Evolutionary conservation across 1,284 basidiomycete genomes (phyloP).

Genomic region (Inonotus hispidus): DNA sequence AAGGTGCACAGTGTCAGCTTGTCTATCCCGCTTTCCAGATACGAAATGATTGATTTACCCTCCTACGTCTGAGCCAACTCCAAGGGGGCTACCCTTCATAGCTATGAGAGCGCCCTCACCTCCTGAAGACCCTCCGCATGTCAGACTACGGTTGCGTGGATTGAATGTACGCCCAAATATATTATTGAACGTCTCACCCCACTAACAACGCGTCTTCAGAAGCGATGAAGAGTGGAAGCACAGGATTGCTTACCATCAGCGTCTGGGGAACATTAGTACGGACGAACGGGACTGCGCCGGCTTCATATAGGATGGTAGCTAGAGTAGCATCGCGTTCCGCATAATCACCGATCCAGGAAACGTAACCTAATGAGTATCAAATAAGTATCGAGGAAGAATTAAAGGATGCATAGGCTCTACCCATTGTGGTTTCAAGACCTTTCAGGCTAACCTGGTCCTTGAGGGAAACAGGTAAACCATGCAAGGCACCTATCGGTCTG

Average conservation of each 20-base stretch:
- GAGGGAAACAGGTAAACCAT: conserved; percentile 60
- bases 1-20: neutral
- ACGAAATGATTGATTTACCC: conserved; percentile 33
- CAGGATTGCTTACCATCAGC: conserved; percentile 39
- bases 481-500: conserved; percentile 48
- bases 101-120: conserved; percentile 54
- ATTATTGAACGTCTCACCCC: conserved; percentile 55
- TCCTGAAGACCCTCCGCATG: conserved; percentile 56
- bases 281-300: conserved; percentile 64
- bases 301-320: conserved; percentile 53
- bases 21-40: too few relatives aligned
- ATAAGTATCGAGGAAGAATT: neutral
- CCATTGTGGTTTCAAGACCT: conserved; percentile 48
- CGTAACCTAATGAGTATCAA: conserved; percentile 46
- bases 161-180: conserved; percentile 70
- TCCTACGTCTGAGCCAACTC: conserved; percentile 68
- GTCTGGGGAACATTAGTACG: conserved; percentile 71
- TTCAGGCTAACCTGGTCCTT: conserved; percentile 56
- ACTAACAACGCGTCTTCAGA: conserved; percentile 32
- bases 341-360: conserved; percentile 55
- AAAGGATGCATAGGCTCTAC: conserved; percentile 23
- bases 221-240: neutral
- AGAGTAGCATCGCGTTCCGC: conserved; percentile 50
- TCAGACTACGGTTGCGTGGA: conserved; percentile 48
- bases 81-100: conserved; percentile 53